Evolutionary conservation across 2,329 filamentous ascomycete species (phyloP), one percentile per base, ranked within the genome.

Genomic region (Fusarium musae): DNA sequence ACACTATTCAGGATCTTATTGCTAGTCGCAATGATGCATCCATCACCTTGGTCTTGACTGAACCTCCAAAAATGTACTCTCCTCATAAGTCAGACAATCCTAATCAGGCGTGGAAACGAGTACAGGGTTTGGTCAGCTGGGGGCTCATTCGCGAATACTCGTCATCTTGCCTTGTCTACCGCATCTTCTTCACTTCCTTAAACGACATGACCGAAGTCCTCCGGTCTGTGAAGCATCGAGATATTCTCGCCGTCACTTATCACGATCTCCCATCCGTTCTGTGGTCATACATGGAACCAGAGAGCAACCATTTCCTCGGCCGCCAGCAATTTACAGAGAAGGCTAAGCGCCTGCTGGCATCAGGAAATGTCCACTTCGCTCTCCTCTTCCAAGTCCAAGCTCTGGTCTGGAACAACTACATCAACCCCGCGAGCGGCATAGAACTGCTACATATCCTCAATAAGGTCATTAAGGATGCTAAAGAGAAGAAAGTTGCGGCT

Each of bases 311-410:
- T 15, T 34, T 44, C 11, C 30, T 60, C 4, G 72, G 72, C 17
- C 54, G 78, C 12, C 72, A 80, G 21, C 57, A 74, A 3, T 79
- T 79, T 11, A 42, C 62, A 3, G 69, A 50, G 61, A 79, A 30
- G 49, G 40, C 66, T 32, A 64, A 73, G 50, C 58, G 37, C 6
- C 59, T 70, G 4, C 74, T 89, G 5, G 23, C 39, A 4, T 34
- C 58, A 1, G 58, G 59, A 8, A 64, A 15, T 26, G 40, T 63
- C 82, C 88, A 9, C 3, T 93, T 90, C 70, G 78, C 81, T 1
- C 76, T 91, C 2, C 83, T 89, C 10, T 93, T 90, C 75, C 91
- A 93, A 73, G 82, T 93, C 9, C 87, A 92, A 57, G 87, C 86
- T 21, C 81, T 95, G 9, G 89, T 90, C 1, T 84, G 86, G 75